Percentiles rank a stretch among this genome's conserved stretches.
Evolutionary conservation across 2,329 filamentous ascomycete genomes (phyloP).

Genomic region (Paracoccidioides lutzii): DNA sequence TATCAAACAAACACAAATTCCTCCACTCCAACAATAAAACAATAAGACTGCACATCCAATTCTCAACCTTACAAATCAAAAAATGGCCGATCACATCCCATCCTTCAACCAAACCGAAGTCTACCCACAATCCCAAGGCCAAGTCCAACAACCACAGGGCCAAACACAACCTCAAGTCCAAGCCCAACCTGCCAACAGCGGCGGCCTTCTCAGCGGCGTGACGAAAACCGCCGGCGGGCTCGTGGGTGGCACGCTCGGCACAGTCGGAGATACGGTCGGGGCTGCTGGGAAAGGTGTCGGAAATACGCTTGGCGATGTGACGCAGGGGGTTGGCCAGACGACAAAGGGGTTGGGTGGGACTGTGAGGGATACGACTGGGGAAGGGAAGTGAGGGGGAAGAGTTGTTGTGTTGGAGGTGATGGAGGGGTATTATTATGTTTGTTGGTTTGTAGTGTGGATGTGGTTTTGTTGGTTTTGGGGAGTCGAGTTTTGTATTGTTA

Average conservation of each 20-base stretch:
- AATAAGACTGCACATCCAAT: not conserved
- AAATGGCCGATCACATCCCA: too few species aligned
- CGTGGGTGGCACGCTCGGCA: not conserved
- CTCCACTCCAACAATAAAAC: not conserved
- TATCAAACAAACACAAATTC: too few species aligned
- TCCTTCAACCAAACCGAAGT: too few species aligned
- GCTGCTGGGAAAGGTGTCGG: conserved; percentile 5
- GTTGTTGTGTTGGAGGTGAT: not conserved
- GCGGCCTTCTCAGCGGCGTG: conserved; percentile 1
- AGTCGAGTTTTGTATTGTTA: too few species aligned
- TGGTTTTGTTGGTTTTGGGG: too few species aligned
- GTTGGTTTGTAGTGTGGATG: too few species aligned
- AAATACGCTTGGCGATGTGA: conserved; percentile 1
- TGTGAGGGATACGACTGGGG: not conserved
- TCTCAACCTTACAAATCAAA: not conserved
- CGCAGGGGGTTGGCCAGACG: not conserved
- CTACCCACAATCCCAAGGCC: not conserved
- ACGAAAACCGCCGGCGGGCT: conserved; percentile 1
- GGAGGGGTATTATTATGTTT: not conserved
- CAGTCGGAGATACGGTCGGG: conserved; percentile 3
- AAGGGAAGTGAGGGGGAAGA: not conserved
- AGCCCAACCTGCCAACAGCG: not conserved
- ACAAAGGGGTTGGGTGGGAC: not conserved
- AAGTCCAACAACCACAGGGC: not conserved
- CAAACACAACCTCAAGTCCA: not conserved